Conservation (phyloP, 78 protist species). For the Diacronema lutheri region DNA sequence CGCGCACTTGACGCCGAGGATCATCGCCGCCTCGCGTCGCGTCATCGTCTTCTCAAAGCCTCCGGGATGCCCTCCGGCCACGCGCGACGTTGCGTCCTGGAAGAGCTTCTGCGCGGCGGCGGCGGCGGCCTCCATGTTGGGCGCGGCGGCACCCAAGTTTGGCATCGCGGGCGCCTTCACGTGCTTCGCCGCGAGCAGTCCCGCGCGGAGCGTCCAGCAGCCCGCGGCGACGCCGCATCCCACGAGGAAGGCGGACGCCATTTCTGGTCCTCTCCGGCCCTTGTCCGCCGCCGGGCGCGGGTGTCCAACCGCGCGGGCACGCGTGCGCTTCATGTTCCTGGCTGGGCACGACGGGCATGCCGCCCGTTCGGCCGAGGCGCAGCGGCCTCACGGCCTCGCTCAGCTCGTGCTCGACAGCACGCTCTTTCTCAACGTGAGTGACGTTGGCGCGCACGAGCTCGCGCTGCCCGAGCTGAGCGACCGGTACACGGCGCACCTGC, state of each 20-base stretch:
- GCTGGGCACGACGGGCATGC: too few species aligned
- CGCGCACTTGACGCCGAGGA: background rate
- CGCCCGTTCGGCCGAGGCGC: too few species aligned
- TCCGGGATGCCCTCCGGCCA: background rate
- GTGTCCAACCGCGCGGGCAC: too few species aligned
- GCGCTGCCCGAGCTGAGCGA: too few species aligned
- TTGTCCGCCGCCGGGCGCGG: too few species aligned
- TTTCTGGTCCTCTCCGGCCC: too few species aligned
- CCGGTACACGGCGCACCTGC: too few species aligned
- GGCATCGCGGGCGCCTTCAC: background rate
- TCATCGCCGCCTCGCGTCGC: background rate
- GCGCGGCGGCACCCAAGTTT: background rate
- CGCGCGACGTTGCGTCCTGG: background rate
- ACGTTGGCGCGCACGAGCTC: too few species aligned
- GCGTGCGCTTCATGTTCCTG: too few species aligned
- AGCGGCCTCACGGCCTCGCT: too few species aligned
- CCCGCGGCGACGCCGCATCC: background rate
- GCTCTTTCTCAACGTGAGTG: too few species aligned
- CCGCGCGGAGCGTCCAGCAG: background rate
- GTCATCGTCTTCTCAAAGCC: background rate
- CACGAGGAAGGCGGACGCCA: slow-evolving; percentile 2
- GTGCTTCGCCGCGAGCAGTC: background rate
- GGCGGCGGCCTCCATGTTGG: background rate
- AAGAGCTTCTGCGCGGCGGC: background rate
- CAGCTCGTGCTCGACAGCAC: too few species aligned